Evolutionary conservation across 306 rosid genomes (phyloP).

Genomic region (Herpetospermum pedunculosum): DNA sequence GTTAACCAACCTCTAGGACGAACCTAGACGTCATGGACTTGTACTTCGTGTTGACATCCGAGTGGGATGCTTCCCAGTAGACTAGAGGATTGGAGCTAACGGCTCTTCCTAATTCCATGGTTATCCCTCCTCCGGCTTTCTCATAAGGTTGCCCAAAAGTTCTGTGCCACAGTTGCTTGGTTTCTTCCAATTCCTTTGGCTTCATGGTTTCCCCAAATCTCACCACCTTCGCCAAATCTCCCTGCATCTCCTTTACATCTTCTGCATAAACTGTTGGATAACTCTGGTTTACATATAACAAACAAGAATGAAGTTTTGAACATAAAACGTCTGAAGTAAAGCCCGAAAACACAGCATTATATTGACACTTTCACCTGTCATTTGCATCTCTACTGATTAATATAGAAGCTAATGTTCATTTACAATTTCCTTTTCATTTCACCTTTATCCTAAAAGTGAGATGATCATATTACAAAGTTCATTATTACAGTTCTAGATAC

Average conservation of each 20-base stretch:
- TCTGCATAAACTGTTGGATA: slow-evolving; percentile 70
- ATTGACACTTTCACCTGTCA: neutral
- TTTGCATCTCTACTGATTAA: neutral
- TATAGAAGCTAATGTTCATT: neutral
- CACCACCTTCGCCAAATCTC: slow-evolving; percentile 44
- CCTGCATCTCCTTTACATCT: slow-evolving; percentile 55
- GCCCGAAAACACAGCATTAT: neutral
- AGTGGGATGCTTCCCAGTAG: slow-evolving; percentile 52
- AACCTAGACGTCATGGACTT: slow-evolving; percentile 67
- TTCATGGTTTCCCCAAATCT: slow-evolving; percentile 31
- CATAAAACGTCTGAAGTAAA: neutral
- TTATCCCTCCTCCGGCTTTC: slow-evolving; percentile 75
- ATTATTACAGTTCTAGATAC: neutral
- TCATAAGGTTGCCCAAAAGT: slow-evolving; percentile 75
- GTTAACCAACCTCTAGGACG: slow-evolving; percentile 58
- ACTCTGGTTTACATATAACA: slow-evolving; percentile 41
- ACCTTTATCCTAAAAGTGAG: neutral
- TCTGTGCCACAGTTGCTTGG: slow-evolving; percentile 59
- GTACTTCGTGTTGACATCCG: slow-evolving; percentile 64
- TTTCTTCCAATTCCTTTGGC: slow-evolving; percentile 51
- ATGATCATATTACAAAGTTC: neutral
- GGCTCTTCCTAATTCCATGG: slow-evolving; percentile 19
- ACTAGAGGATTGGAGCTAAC: slow-evolving; percentile 24
- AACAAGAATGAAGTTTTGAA: neutral
- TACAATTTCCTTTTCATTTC: neutral